Base-by-base conservation (phyloP, 2,329 filamentous ascomycete genomes). In the Herpotrichia juniperi region DNA sequence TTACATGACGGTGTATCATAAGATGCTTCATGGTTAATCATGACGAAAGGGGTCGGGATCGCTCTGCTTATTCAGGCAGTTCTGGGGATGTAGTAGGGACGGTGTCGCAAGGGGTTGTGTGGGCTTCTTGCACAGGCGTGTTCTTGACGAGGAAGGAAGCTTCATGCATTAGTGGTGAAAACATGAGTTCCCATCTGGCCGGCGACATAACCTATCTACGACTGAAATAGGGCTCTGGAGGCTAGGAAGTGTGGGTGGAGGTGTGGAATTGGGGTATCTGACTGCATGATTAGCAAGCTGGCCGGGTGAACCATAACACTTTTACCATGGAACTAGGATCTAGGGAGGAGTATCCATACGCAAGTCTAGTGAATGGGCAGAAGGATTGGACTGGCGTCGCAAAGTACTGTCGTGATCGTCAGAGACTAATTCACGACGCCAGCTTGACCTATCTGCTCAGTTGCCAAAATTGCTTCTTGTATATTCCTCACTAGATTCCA, bases 1-100 rank as follows among this genome's bases (percentile, higher is more conserved):
- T 68, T 73, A 74, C 71, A 74, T 68, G 71, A 74, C 71, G 72
- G 71, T 74, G 72, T 69, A 74, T 74, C 70, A 64, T 71, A 59
- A 60, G 58, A 73, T 71, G 69, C 63, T 71, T 67, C 64, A 64
- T 72, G 62, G 60, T 54, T 53, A 65, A 62, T 69, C 68, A 64
- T 72, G 61, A 64, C 59, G 61, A 58, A 62, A 61, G 64, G 67
- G 61, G 53, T 56, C 16, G 34, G 50, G 51, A 58, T 64, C 51
- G 50, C 58, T 54, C 54, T 51, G 51, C 44, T 53, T 37, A 50
- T 58, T 57, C 55, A 56, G n/a, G n/a, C n/a, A 61, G 56, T 46
- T 47, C 44, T 56, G 55, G 37, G 53, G 48, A 30, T 51, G 35
- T 40, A 45, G 43, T 48, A 45, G 48, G 17, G 50, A 48, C 37